Evolutionary conservation across 371 early-diverging fungal species (phyloP), one percentile per base, ranked within the genome.

Genomic region (Mortierella sp.): DNA sequence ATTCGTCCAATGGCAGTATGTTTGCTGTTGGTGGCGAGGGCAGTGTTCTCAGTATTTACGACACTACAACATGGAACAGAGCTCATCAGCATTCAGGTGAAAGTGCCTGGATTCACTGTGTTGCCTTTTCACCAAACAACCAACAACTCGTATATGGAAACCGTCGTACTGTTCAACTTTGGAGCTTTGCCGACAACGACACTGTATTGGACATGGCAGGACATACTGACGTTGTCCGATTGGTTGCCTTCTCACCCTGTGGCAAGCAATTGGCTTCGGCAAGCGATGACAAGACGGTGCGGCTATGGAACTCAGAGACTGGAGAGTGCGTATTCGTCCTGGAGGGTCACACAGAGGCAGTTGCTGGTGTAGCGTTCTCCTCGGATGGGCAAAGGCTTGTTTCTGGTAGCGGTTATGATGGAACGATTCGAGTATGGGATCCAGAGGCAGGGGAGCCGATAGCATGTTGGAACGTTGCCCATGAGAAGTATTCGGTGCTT

Each of bases 371-470:
- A 16, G 5, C 11, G 43, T 61, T 8, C 28, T 73, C 61, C 5
- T 31, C 64, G 5, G 50, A 61, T 34, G 64, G 74, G 10, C 11
- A 43, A 4, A 16, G 48, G 10, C 24, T 73, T 24, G 46, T 61
- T 11, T 26, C 64, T 13, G n/a, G 21, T n/a, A 16, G 40, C 16
- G 13, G 46, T 8, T 1, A n/a, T 4, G 64, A 48, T 46, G 54
- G 73, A 3, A 55, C 55, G 2, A 26, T 54, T 3, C 34, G 48
- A 37, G 11, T 72, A 31, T 72, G 73, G 73, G 73, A 72, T 57
- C 24, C 73, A 40, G 37, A 40, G 31, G 55, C 57, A 24, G 53
- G 57, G 4, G n/a, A 54, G 24, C 54, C 24, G 5, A 5, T 24
- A 0, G 54, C n/a, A 24, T 14, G 21, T 14, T 21, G 21, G 21